phyloP scores from a whole-genome alignment of 2,329 filamentous ascomycete genomes.

The Diplodia corticola region DNA sequence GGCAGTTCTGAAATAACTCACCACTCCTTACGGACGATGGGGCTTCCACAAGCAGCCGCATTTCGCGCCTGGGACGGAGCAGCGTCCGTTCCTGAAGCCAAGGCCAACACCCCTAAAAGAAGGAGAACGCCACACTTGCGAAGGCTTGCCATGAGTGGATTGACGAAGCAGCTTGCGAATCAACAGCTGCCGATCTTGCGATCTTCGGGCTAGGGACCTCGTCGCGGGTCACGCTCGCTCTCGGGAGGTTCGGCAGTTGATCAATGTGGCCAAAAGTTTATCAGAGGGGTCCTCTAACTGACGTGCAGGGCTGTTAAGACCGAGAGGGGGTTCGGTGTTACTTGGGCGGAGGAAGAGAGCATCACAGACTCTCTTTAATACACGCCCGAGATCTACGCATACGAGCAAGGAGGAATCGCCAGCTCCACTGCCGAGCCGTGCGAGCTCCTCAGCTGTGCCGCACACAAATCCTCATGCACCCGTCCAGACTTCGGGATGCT shows the following conservation, averaged over 20 bases:
- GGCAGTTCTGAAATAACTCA: background rate
- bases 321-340: background rate
- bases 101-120: background rate
- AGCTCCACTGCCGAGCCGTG: background rate
- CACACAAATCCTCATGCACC: background rate
- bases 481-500: background rate
- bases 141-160: constrained; percentile 4
- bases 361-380: too few relatives aligned
- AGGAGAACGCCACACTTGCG: constrained; percentile 4
- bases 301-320: background rate
- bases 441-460: constrained; percentile 2
- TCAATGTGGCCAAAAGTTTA: background rate
- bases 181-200: background rate
- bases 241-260: background rate
- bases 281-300: background rate
- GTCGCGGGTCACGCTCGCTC: background rate
- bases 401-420: background rate
- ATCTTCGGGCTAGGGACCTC: background rate
- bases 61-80: background rate
- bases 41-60: background rate
- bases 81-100: background rate
- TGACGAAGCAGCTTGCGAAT: constrained; percentile 12
- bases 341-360: background rate
- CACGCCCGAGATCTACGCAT: background rate
- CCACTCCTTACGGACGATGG: constrained; percentile 19